Base-by-base conservation (phyloP, 768 basidiomycete species). In the Fomitopsis pulvina region DNA sequence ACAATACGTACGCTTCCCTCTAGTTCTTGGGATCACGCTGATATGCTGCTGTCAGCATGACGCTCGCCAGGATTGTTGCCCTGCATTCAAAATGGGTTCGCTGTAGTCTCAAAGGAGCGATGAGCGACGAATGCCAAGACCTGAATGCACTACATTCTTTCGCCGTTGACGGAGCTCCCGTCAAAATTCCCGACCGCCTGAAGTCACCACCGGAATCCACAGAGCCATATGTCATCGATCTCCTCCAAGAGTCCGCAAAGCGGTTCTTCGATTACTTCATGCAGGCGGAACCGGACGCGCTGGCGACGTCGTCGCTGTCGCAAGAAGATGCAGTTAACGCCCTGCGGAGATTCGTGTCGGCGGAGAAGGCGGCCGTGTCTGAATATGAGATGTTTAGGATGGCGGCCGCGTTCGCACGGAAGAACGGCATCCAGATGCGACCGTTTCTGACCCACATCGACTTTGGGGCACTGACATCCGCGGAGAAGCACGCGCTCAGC, bases 81-180 rank as follows among this genome's bases (percentile, higher is more conserved):
- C 65, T 85, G 14, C 82, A 85, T 50, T 69, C 70, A 2, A 77
- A 78, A 61, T 85, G 83, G 83, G 73, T 75, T 43, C 71, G 76
- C 2, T 66, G 65, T 37, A 78, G 73, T 48, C 73, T 77, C 0
- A 62, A 73, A 42, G 83, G 83, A 25, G 82, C 82, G 0, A 66
- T 83, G 55, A 76, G 78, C 56, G 63, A 74, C 0, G 77, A 86
- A 65, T 86, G 83, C 54, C 83, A 85, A 56, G 83, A 86, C 57
- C 68, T 86, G 22, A 85, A 85, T 52, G 83, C 82, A 0, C 64
- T 86, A 8, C 81, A 86, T 55, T 86, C 83, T 2, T 80, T 82
- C 47, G 80, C 77, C 2, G 83, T 85, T 1, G 83, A 85, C 54
- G 83, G 83, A 0, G 83, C 77, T 0, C 70, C 71, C 10, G 74